phyloP scores from a whole-genome alignment of 164 flowering plant genomes.

The Vitis rotundifolia region DNA sequence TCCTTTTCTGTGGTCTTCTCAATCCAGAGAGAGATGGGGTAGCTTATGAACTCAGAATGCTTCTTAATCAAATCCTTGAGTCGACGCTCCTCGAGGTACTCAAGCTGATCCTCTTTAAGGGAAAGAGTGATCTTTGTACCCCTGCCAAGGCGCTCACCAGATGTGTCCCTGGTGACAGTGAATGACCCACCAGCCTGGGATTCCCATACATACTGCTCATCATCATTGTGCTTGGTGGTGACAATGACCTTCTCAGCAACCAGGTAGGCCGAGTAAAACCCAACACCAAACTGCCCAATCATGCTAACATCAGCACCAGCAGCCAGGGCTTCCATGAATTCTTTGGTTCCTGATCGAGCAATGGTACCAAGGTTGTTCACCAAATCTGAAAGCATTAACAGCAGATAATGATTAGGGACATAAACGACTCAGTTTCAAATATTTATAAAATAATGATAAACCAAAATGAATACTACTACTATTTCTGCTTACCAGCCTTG shows the following conservation, averaged over 20 bases:
- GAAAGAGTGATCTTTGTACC: constrained; percentile 20
- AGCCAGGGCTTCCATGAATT: constrained; percentile 66
- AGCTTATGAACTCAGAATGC: constrained; percentile 44
- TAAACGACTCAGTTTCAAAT: neutral
- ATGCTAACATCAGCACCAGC: constrained; percentile 76
- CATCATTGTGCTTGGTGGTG: constrained; percentile 57
- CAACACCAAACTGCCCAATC: constrained; percentile 73
- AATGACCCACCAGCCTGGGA: constrained; percentile 60
- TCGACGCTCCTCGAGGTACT: constrained; percentile 46
- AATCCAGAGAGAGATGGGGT: constrained; percentile 46
- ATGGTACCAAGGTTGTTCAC: constrained; percentile 63
- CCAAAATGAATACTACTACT: neutral
- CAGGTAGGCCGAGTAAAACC: constrained; percentile 59
- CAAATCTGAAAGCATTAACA: constrained; percentile 35
- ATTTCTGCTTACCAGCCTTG: constrained; percentile 45
- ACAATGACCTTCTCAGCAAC: constrained; percentile 67
- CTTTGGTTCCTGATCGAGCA: constrained; percentile 69
- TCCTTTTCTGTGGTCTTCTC: constrained; percentile 49
- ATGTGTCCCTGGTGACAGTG: constrained; percentile 41
- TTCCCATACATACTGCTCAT: constrained; percentile 58
- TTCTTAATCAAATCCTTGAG: constrained; percentile 39
- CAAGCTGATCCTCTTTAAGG: constrained; percentile 34
- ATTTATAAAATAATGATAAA: neutral
- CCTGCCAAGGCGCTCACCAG: constrained; percentile 22
- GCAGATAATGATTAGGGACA: too few species aligned